These are phyloP conservation scores for Podaxis sp. DNA, from an alignment of 768 basidiomycete genomes.

Conservation along the genomic window DNA sequence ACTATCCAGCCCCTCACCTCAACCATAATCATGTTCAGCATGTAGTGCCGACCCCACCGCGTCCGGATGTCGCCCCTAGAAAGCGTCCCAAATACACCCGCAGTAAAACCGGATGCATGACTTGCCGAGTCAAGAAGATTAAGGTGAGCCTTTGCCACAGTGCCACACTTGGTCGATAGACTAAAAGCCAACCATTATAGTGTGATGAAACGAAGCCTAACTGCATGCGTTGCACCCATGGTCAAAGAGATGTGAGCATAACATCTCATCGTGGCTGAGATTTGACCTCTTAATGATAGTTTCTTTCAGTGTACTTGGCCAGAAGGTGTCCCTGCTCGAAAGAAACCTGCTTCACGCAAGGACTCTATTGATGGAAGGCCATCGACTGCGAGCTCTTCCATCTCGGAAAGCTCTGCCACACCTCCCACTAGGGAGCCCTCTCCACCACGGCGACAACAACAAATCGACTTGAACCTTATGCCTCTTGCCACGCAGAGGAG, in stretches of 20 bases:
- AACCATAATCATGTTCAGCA: conserved; percentile 33
- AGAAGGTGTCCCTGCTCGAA: conserved; percentile 70
- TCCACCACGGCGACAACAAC: conserved; percentile 52
- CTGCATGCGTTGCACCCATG: conserved; percentile 84
- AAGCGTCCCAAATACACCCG: conserved; percentile 93
- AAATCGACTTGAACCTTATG: conserved; percentile 37
- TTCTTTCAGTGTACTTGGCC: conserved; percentile 75
- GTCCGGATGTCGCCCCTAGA: conserved; percentile 51
- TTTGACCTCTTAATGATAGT: conserved; percentile 5
- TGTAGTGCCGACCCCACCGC: conserved; percentile 39
- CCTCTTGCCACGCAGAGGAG: conserved; percentile 38
- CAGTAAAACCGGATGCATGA: conserved; percentile 92
- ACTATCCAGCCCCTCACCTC: conserved; percentile 36
- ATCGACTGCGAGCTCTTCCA: conserved; percentile 73
- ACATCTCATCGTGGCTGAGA: conserved; percentile 1
- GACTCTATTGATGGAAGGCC: conserved; percentile 62
- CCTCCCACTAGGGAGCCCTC: conserved; percentile 68
- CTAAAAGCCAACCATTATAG: conserved; percentile 31
- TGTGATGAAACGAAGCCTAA: conserved; percentile 91
- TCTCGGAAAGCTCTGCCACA: conserved; percentile 64
- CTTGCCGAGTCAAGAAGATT: conserved; percentile 92
- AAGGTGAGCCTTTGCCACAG: conserved; percentile 55
- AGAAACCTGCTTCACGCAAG: conserved; percentile 58
- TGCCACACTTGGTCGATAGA: conserved; percentile 1
- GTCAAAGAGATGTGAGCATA: conserved; percentile 71